Base-by-base conservation (phyloP, 805 yeast species). In the Ogataea saltuana region DNA sequence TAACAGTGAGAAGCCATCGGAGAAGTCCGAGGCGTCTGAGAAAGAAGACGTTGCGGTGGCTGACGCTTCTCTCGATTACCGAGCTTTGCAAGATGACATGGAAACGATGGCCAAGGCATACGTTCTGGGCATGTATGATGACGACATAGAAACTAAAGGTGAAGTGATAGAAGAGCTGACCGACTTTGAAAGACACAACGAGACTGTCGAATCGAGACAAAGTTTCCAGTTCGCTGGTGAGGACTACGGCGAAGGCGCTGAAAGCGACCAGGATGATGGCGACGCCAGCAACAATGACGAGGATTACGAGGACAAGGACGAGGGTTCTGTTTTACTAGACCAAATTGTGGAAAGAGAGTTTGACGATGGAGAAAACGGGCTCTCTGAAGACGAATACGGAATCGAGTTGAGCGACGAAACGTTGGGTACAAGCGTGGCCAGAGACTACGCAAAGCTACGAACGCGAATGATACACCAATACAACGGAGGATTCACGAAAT, bases 71-170 rank as follows among this genome's bases (percentile, higher is more conserved):
- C 48, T 71, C 7, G 82, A 78, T 46, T 75, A 68, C 50, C 59
- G 55, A 8, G 51, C 68, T 2, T 45, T 76, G 21, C 71, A 70
- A 18, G 67, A 67, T 15, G 75, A 78, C 51, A 44, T 75, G 50
- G 83, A 79, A 37, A 70, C 75, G 3, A 75, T 81, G 82, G 84
- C 78, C 0, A 69, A 71, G 39, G 85, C 84, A 0, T 82, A 82
- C 50, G 64, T 70, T n/a, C 51, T 70, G 17, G 87, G 86, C 1
- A 59, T 75, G 50, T 80, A 78, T 53, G 85, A 81, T 53, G 85
- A 78, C 46, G 85, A 81, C 50, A 60, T 76, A 8, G 70, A 65
- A 18, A 75, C 80, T 0, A 71, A 72, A 37, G 85, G 85, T 0
- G 75, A 76, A 11, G 73, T 82, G 0, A 72, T 82, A 16, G 76